phyloP scores from a whole-genome alignment of 139 green algal species.

The Pseudopediastrum boryanum region DNA sequence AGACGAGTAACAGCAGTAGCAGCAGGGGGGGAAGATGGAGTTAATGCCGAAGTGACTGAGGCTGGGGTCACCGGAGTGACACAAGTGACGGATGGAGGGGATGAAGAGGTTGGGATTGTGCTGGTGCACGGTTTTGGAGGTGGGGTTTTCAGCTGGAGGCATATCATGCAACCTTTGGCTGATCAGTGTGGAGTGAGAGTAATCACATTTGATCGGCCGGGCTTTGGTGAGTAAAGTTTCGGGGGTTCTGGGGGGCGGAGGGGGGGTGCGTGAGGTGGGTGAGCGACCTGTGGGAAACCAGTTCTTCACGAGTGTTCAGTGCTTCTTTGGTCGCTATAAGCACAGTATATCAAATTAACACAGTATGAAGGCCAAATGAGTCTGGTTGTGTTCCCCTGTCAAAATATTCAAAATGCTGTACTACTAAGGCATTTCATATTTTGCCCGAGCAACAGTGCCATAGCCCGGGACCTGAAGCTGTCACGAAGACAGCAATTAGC shows the following conservation, averaged over 20 bases:
- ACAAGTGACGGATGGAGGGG: neutral
- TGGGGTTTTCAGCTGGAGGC: constrained; percentile 79
- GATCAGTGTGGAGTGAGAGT: constrained; percentile 58
- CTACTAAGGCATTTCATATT: too few relatives aligned
- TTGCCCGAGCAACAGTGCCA: too few relatives aligned
- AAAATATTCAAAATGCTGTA: neutral
- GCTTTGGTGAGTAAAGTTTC: constrained; percentile 52
- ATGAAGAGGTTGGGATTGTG: constrained; percentile 47
- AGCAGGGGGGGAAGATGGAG: neutral
- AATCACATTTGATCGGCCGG: constrained; percentile 67
- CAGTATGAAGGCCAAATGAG: neutral
- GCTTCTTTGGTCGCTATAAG: neutral
- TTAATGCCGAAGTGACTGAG: neutral
- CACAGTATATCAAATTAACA: neutral
- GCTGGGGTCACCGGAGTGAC: neutral
- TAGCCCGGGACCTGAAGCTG: too few relatives aligned
- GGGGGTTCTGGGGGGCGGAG: neutral
- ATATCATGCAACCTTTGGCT: constrained; percentile 77
- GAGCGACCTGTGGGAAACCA: neutral
- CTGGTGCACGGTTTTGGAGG: constrained; percentile 83
- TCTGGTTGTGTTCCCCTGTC: neutral
- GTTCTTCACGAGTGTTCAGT: neutral
- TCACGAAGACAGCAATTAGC: too few relatives aligned
- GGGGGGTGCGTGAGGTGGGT: neutral
- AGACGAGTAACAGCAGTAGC: constrained; percentile 18